These are phyloP conservation scores for Xylariaceae sp. DNA, from an alignment of 2,329 filamentous ascomycete species.

Conservation along the genomic window DNA sequence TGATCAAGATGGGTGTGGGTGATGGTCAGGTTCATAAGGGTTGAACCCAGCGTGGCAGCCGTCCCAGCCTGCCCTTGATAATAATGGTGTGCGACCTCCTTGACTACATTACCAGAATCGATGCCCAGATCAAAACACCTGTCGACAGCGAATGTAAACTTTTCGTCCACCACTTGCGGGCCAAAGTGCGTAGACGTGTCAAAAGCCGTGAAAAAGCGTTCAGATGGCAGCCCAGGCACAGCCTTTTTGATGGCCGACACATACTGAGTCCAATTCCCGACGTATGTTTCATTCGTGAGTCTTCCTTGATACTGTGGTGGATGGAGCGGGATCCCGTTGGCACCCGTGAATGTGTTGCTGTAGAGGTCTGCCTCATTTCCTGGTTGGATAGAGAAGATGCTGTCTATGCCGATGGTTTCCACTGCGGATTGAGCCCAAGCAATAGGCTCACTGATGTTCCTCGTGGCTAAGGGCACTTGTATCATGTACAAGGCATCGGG, in stretches of 20 bases:
- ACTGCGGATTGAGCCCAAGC: conserved; percentile 32
- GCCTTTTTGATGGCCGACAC: conserved; percentile 28
- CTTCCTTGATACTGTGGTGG: conserved; percentile 34
- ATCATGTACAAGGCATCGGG: conserved; percentile 32
- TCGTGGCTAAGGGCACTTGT: conserved; percentile 33
- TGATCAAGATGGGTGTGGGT: conserved; percentile 30
- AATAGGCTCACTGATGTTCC: conserved; percentile 33
- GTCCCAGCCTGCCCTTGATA: conserved; percentile 32
- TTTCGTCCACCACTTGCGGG: conserved; percentile 16
- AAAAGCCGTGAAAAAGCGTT: conserved; percentile 34
- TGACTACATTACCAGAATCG: conserved; percentile 29
- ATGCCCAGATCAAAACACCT: conserved; percentile 33
- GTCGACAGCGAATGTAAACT: conserved; percentile 28
- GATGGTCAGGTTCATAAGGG: conserved; percentile 29
- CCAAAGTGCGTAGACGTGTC: conserved; percentile 31
- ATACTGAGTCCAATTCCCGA: conserved; percentile 34
- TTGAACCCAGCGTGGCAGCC: conserved; percentile 26
- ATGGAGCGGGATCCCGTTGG: conserved; percentile 25
- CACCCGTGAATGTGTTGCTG: conserved; percentile 24
- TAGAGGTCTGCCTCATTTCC: conserved; percentile 36
- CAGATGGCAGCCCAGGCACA: conserved; percentile 23
- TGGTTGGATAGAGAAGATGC: conserved; percentile 34
- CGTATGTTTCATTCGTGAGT: conserved; percentile 33
- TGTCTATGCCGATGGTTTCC: conserved; percentile 27
- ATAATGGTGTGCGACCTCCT: conserved; percentile 36